These are phyloP conservation scores for Elymus sibiricus DNA, from an alignment of 176 grass and related monocot species.

Conservation along the genomic window DNA sequence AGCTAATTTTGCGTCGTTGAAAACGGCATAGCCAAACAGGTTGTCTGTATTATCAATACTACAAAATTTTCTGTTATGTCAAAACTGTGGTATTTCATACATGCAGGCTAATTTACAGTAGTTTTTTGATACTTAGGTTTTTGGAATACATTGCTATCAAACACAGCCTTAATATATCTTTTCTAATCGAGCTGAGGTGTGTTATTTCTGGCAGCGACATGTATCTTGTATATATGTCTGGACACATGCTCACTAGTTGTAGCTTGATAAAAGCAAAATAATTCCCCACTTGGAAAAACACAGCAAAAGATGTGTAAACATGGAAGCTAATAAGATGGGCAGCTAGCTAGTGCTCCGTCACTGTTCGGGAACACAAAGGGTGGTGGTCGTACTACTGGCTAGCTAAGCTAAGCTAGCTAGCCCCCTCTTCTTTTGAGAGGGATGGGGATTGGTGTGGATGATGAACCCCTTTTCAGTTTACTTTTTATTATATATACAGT, in stretches of 20 bases:
- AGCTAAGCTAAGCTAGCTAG: background rate
- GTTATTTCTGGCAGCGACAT: background rate
- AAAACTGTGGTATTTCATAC: too few species aligned
- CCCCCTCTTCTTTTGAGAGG: conserved; percentile 23
- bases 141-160: too few species aligned
- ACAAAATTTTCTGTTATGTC: too few species aligned
- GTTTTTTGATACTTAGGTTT: too few species aligned
- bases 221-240: background rate
- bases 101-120: too few species aligned
- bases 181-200: too few species aligned
- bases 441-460: background rate
- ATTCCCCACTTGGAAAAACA: background rate
- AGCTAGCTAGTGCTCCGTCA: background rate
- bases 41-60: too few species aligned
- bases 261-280: background rate
- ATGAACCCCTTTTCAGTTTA: background rate
- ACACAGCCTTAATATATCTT: too few species aligned
- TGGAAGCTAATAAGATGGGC: background rate
- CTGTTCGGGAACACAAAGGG: background rate
- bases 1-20: too few species aligned
- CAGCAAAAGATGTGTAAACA: background rate
- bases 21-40: too few species aligned
- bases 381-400: background rate
- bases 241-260: background rate
- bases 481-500: background rate